Base-by-base conservation (phyloP, 306 rosid species). In the Sicyos edulis region DNA sequence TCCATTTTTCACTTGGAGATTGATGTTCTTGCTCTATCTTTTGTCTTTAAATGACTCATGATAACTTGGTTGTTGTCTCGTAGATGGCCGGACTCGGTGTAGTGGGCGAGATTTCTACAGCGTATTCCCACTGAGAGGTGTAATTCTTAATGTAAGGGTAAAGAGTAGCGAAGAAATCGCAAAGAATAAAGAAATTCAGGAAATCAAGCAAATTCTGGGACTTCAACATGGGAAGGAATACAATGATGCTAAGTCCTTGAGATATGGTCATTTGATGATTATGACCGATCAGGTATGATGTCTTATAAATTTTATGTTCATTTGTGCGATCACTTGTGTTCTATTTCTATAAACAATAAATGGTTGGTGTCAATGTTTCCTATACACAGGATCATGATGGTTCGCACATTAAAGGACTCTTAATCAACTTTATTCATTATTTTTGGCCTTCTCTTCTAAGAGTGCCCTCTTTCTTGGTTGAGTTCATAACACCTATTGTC, bases 201-300 rank as follows among this genome's bases (percentile, higher is more conserved):
- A 81, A 79, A 86, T 92, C 42, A 92, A 92, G 82, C 86, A 89
- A 80, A 88, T 90, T 80, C 96, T 92, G 6, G 98, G 98, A 20
- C 83, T 92, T 79, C 98, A 92, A 76, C 96, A 92, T 79, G 86
- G 86, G 71, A 92, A 92, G 75, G 88, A 89, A 75, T 92, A 92
- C 75, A 64, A 50, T 24, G 85, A 4, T 40, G 83, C 79, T 21
- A 88, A 86, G 78, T 82, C 97, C 55, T 65, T 92, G 75, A 89
- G 97, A 92, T 92, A 92, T 63, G 97, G 97, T 14, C 96, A 90
- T 75, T 76, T 92, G 77, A 92, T 92, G 97, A 92, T 92, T 21
- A 92, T 92, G 97, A 87, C 97, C 16, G 97, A 92, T 88, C 97
- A 92, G 96, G 97, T 89, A 22, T 44, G 78, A 76, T 76, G 44